phyloP scores from a whole-genome alignment of 495 filamentous ascomycete genomes.

The Penicillium odoratum region DNA sequence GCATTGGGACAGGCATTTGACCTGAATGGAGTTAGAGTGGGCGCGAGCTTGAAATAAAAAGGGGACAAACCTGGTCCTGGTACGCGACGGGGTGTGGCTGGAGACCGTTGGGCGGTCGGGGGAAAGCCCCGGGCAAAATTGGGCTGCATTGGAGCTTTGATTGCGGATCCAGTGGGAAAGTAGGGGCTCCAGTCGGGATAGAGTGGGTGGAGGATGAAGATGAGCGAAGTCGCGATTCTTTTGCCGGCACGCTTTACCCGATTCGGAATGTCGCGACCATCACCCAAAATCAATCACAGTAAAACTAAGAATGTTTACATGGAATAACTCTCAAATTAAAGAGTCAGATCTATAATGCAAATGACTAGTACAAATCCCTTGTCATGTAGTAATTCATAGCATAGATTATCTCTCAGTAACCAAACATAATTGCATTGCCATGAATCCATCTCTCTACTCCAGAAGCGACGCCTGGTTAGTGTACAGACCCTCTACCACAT shows the following conservation, averaged over 20 bases:
- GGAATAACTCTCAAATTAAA: too few relatives aligned
- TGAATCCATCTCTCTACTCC: constrained; percentile 60
- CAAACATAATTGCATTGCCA: constrained; percentile 28
- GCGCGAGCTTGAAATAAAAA: constrained; percentile 13
- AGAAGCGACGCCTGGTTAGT: constrained; percentile 94
- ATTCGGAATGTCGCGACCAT: constrained; percentile 30
- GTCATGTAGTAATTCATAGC: constrained; percentile 14
- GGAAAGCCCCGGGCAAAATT: constrained; percentile 47
- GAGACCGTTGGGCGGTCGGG: constrained; percentile 43
- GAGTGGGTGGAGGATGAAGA: constrained; percentile 26
- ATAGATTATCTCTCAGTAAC: constrained; percentile 27
- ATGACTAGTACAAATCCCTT: neutral
- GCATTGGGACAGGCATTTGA: constrained; percentile 41
- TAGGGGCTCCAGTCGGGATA: constrained; percentile 17
- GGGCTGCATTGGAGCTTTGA: constrained; percentile 48
- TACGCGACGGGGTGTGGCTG: constrained; percentile 48
- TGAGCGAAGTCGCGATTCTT: constrained; percentile 42
- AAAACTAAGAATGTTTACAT: neutral
- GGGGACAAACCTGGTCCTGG: constrained; percentile 39
- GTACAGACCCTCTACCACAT: constrained; percentile 95
- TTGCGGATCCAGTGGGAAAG: constrained; percentile 24
- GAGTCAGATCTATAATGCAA: too few relatives aligned
- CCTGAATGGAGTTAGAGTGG: constrained; percentile 23
- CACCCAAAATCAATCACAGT: neutral
- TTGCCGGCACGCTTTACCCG: constrained; percentile 42